Base-by-base conservation (phyloP, 202 grass and related monocot genomes). In the Carex arenaria region DNA sequence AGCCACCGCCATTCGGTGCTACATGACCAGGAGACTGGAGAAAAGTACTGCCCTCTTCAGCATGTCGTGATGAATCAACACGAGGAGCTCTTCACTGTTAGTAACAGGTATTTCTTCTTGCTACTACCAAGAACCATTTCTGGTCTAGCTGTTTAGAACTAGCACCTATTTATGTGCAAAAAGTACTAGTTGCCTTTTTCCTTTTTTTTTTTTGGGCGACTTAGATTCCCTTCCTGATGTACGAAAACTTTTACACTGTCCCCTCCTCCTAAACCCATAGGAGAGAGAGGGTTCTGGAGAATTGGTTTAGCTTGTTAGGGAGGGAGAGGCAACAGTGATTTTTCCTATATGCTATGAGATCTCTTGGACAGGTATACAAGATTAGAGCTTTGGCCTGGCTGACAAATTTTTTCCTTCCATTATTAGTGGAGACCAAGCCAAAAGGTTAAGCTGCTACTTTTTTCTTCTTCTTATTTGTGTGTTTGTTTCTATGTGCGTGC, bases 1-100 rank as follows among this genome's bases (percentile, higher is more conserved):
- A 97, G 91, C 82, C 94, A 97, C 60, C 88, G 94, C 1, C 94
- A 97, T 92, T 64, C 91, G 1, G 94, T 97, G 72, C 36, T 97
- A 38, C 91, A 97, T 89, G 90, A 97, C 55, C 94, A 97, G 83
- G 91, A 94, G 75, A 88, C 85, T 7, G 94, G 94, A 76, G 87
- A 72, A 1, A 86, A 93, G 49, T 93, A 97, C 79, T 92, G 90
- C 62, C 92, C 89, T 51, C 90, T 97, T n/a, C 92, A 89, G 20
- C 66, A 97, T 88, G 79, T 97, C 62, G 86, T 87, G 34, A 94
- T 97, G 87, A 91, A 97, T 67, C 94, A 94, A 78, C 79, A 91
- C 56, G 88, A 89, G 74, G 93, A 95, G 83, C 36, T 95, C 31
- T 95, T 95, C 82, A 92, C 93, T 80, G 93, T 95, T 67, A 95